Evolutionary conservation across 768 basidiomycete species (phyloP), one percentile per base, ranked within the genome.

Genomic region (Boletus vermiculosoides): DNA sequence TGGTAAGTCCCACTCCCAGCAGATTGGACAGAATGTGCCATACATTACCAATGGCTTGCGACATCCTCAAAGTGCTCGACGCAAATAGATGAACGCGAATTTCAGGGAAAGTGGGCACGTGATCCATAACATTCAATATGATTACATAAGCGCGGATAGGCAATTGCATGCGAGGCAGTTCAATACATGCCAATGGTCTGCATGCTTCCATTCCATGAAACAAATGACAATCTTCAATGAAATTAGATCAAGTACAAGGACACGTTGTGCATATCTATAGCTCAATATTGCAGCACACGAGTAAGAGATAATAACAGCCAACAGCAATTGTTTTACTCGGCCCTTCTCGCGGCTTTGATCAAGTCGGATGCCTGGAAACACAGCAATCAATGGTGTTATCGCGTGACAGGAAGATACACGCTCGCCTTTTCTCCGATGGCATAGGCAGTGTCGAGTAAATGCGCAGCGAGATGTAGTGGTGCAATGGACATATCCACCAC

Each of bases 11-110:
- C 22, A 22, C 18, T 45, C 15, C 15, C n/a, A 36, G 13, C 4
- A 53, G 3, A 31, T 22, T 18, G 22, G 5, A 28, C 20, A 50
- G 34, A 41, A 49, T 6, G 16, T 0, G 7, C 76, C 83, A 33
- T 76, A 90, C 90, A 69, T 90, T 92, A 69, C 90, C 90, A 45
- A 91, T 78, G 46, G 82, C 83, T 73, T 92, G 90, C 45, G 91
- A 92, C 90, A 92, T 92, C 63, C 20, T 57, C 37, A n/a, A 50
- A 33, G 52, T 40, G 30, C 36, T 34, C 7, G 25, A 28, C 12
- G 18, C 20, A 50, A 39, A n/a, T 4, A 13, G 23, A 23, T 12
- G 25, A 20, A 39, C 36, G 25, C 20, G 36, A 48, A 33, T 48
- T 18, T 49, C 23, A 6, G 9, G 34, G 23, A 48, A 16, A 10